These are phyloP conservation scores for Lenwebbia sp. DNA, from an alignment of 345 rosid genomes.

Conservation along the genomic window DNA sequence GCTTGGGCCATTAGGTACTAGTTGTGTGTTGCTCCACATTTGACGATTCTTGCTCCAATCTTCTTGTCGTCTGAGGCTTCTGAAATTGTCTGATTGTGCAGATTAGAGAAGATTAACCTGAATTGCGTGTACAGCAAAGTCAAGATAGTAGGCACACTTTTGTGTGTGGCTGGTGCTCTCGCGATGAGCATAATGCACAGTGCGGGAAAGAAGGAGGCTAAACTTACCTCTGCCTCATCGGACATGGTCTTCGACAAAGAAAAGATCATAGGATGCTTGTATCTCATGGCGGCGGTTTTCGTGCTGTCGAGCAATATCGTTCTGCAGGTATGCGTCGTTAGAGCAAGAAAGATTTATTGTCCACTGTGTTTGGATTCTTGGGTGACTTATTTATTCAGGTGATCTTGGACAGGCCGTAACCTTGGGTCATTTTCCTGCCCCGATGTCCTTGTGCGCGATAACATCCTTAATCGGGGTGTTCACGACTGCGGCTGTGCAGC, in stretches of 20 bases:
- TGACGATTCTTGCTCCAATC: background rate
- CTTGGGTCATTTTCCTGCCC: conserved; percentile 81
- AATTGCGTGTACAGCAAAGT: conserved; percentile 71
- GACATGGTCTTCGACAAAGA: conserved; percentile 28
- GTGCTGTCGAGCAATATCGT: conserved; percentile 58
- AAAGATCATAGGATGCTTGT: conserved; percentile 63
- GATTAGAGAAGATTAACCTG: conserved; percentile 77
- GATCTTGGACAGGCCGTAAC: conserved; percentile 45
- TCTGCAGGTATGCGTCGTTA: conserved; percentile 46
- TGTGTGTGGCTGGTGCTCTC: conserved; percentile 76
- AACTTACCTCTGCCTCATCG: background rate
- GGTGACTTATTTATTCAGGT: background rate
- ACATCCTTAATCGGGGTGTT: conserved; percentile 78
- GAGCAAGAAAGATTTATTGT: background rate
- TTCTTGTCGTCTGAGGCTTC: background rate
- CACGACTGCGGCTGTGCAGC: conserved; percentile 36
- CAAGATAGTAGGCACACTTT: conserved; percentile 66
- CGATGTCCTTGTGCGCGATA: conserved; percentile 69
- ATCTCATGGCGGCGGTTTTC: conserved; percentile 72
- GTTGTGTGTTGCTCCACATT: background rate
- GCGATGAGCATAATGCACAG: conserved; percentile 82
- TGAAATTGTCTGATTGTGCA: conserved; percentile 9
- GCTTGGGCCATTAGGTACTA: conserved; percentile 71
- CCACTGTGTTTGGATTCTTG: background rate
- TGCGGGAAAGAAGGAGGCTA: conserved; percentile 14